These are phyloP conservation scores for Globisporangium perplexum DNA, from an alignment of 352 stramenopile species.

Conservation along the genomic window DNA sequence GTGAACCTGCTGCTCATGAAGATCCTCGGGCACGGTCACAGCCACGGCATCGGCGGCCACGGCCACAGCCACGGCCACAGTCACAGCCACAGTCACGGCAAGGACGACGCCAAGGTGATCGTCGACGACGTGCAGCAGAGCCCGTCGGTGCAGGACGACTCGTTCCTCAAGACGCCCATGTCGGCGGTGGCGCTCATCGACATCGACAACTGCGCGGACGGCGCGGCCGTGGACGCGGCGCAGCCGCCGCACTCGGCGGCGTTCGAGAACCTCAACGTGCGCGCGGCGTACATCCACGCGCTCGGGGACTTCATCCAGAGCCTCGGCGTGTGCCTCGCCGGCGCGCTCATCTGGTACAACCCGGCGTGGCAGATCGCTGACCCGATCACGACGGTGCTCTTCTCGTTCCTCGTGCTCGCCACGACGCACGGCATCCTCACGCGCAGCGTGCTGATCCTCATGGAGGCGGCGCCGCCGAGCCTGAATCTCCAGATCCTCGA, in stretches of 20 bases:
- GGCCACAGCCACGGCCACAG: conserved; percentile 43
- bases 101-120: conserved; percentile 18
- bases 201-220: conserved; percentile 17
- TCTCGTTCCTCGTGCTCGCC: conserved; percentile 92
- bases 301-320: conserved; percentile 97
- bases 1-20: conserved; percentile 94
- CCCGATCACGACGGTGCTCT: conserved; percentile 96
- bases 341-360: conserved; percentile 95
- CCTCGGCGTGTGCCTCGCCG: conserved; percentile 94
- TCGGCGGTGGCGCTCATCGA: conserved; percentile 73
- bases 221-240: conserved; percentile 3
- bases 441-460: conserved; percentile 90
- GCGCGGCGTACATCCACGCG: conserved; percentile 97
- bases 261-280: conserved; percentile 94
- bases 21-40: conserved; percentile 81
- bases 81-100: conserved; percentile 32
- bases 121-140: conserved; percentile 31
- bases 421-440: conserved; percentile 93
- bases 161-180: conserved; percentile 67
- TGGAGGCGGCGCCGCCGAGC: conserved; percentile 89
- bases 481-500: conserved; percentile 52
- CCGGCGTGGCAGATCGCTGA: conserved; percentile 94
- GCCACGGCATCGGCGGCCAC: conserved; percentile 40
- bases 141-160: conserved; percentile 34
- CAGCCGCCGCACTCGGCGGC: conserved; percentile 25